Percentiles rank a stretch among this genome's conserved stretches.
phyloP scores from a whole-genome alignment of 768 basidiomycete species.

The Cubamyces sp. region DNA sequence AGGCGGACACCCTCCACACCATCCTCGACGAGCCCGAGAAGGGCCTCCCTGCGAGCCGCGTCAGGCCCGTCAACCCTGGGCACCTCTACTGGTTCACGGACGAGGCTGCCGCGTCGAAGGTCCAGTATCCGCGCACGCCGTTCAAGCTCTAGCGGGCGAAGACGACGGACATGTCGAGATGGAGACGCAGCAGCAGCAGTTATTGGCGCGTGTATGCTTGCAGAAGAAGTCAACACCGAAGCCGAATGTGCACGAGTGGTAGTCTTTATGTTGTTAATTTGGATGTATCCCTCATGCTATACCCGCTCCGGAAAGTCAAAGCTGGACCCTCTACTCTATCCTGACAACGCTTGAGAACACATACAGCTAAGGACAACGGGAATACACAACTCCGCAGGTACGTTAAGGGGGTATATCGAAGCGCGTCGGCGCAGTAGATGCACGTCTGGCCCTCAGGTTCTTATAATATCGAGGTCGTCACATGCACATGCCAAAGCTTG shows the following conservation, averaged over 20 bases:
- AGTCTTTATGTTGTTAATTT: conserved; percentile 9
- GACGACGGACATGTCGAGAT: background rate
- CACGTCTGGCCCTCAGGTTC: too few relatives aligned
- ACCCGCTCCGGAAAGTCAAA: background rate
- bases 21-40: conserved; percentile 83
- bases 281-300: background rate
- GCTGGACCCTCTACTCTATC: too few relatives aligned
- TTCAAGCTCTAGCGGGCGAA: conserved; percentile 54
- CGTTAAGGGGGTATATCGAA: too few relatives aligned
- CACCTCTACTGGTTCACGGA: conserved; percentile 96
- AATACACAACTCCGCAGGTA: too few relatives aligned
- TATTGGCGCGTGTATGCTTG: conserved; percentile 23
- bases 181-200: conserved; percentile 7
- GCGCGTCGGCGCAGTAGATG: too few relatives aligned
- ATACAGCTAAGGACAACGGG: too few relatives aligned
- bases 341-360: too few relatives aligned
- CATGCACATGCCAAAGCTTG: too few relatives aligned
- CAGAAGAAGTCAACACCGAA: conserved; percentile 17
- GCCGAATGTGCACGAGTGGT: background rate
- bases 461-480: too few relatives aligned
- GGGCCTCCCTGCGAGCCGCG: conserved; percentile 81
- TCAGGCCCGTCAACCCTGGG: conserved; percentile 78
- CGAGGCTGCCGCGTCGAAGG: conserved; percentile 72
- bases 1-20: conserved; percentile 70
- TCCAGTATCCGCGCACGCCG: conserved; percentile 56